Percentiles rank a stretch among this genome's conserved stretches.
These are phyloP conservation scores for Castanea sativa DNA, from an alignment of 306 rosid species.

Conservation along the genomic window DNA sequence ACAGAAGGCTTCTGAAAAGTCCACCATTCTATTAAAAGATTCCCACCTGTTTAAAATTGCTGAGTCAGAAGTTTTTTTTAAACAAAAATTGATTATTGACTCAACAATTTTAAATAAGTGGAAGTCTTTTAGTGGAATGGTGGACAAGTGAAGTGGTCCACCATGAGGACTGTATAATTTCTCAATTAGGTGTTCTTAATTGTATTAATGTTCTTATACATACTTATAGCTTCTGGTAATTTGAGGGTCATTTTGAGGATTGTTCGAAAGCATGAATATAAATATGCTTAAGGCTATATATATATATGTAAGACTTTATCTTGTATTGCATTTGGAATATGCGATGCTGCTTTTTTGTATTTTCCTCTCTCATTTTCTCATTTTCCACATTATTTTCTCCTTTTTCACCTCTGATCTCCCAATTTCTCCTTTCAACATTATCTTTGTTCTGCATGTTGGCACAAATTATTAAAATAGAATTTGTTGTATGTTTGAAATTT, in stretches of 20 bases:
- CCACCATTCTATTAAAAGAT: too few relatives aligned
- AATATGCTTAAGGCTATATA: neutral
- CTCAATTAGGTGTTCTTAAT: neutral
- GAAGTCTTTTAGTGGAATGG: too few relatives aligned
- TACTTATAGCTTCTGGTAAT: neutral
- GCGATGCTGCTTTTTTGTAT: neutral
- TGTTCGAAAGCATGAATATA: neutral
- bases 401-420: neutral
- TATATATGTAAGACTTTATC: neutral
- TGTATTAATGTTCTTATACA: too few relatives aligned
- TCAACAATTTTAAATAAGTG: too few relatives aligned
- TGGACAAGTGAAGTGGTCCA: too few relatives aligned
- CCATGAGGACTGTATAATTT: too few relatives aligned
- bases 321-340: neutral
- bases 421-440: neutral
- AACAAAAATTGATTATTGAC: too few relatives aligned
- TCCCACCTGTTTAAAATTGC: too few relatives aligned
- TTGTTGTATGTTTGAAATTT: neutral
- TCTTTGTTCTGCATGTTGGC: neutral
- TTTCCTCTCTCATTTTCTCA: neutral
- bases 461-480: neutral
- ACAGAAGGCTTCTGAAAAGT: neutral
- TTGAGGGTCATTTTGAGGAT: neutral
- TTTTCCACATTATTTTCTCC: neutral
- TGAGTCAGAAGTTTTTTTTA: too few relatives aligned